phyloP scores from a whole-genome alignment of 2,329 filamentous ascomycete species.

The Trichoderma brevicompactum region DNA sequence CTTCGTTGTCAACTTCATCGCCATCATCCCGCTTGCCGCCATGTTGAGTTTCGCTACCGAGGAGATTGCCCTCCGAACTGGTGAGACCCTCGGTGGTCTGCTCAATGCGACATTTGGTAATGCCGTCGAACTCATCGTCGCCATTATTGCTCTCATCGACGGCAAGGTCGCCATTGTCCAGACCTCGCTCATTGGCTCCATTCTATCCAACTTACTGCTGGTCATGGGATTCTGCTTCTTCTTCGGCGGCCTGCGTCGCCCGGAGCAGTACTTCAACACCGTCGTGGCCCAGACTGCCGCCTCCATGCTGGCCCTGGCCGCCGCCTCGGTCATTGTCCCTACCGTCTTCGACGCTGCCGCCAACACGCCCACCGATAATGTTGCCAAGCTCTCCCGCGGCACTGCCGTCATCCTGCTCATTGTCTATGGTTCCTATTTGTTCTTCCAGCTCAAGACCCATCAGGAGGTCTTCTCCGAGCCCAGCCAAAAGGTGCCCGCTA shows the following conservation, averaged over 20 bases:
- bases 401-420: constrained; percentile 80
- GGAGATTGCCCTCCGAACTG: constrained; percentile 79
- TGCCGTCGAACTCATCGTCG: constrained; percentile 86
- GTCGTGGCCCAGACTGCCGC: constrained; percentile 90
- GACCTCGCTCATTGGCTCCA: constrained; percentile 88
- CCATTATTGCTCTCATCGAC: constrained; percentile 78
- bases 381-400: constrained; percentile 70
- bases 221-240: constrained; percentile 94
- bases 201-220: constrained; percentile 86
- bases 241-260: constrained; percentile 76
- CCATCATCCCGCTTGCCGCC: constrained; percentile 86
- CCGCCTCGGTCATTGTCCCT: constrained; percentile 83
- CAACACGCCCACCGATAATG: constrained; percentile 50
- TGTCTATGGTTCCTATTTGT: constrained; percentile 81
- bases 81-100: constrained; percentile 85
- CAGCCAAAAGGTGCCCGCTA: constrained; percentile 74
- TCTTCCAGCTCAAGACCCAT: constrained; percentile 92
- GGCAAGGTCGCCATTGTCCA: constrained; percentile 83
- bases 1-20: constrained; percentile 91
- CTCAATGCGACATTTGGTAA: constrained; percentile 94
- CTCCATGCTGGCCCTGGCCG: constrained; percentile 76
- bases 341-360: constrained; percentile 74
- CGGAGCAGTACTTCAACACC: constrained; percentile 88
- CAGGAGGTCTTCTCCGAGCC: constrained; percentile 77
- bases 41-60: constrained; percentile 89